phyloP scores from a whole-genome alignment of 352 stramenopile genomes.

The Pythium sukuiense region DNA sequence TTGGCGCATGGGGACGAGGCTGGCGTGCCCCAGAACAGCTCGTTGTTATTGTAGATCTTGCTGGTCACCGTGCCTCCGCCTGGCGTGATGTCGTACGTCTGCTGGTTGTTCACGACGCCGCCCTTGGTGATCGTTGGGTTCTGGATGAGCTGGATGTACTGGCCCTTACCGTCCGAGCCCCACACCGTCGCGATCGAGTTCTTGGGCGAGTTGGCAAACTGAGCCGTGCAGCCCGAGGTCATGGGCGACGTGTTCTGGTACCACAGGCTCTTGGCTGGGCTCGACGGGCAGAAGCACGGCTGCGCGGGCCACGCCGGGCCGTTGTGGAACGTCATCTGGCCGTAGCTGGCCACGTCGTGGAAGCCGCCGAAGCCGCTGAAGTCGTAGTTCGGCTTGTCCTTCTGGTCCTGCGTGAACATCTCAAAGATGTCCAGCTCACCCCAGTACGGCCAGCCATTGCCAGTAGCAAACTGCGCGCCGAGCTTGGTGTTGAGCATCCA shows the following conservation, averaged over 20 bases:
- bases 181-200: slow-evolving; percentile 74
- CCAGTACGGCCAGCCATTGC: slow-evolving; percentile 71
- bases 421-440: slow-evolving; percentile 81
- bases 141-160: slow-evolving; percentile 75
- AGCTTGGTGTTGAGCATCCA: slow-evolving; percentile 85
- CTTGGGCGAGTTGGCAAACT: slow-evolving; percentile 56
- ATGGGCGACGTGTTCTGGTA: slow-evolving; percentile 58
- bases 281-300: slow-evolving; percentile 58
- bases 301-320: slow-evolving; percentile 37
- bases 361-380: slow-evolving; percentile 47
- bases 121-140: slow-evolving; percentile 69
- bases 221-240: slow-evolving; percentile 63
- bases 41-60: slow-evolving; percentile 81
- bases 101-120: slow-evolving; percentile 41
- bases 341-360: slow-evolving; percentile 50
- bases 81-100: slow-evolving; percentile 62
- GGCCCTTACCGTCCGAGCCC: slow-evolving; percentile 51
- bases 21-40: slow-evolving; percentile 67
- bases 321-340: slow-evolving; percentile 76
- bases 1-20: slow-evolving; percentile 41
- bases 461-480: slow-evolving; percentile 48
- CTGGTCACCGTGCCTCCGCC: slow-evolving; percentile 41
- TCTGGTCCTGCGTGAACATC: slow-evolving; percentile 75
- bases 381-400: slow-evolving; percentile 42
- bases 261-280: slow-evolving; percentile 52